Evolutionary conservation across 2,329 filamentous ascomycete species (phyloP), one percentile per base, ranked within the genome.

Genomic region (Colletotrichum theobromicola): DNA sequence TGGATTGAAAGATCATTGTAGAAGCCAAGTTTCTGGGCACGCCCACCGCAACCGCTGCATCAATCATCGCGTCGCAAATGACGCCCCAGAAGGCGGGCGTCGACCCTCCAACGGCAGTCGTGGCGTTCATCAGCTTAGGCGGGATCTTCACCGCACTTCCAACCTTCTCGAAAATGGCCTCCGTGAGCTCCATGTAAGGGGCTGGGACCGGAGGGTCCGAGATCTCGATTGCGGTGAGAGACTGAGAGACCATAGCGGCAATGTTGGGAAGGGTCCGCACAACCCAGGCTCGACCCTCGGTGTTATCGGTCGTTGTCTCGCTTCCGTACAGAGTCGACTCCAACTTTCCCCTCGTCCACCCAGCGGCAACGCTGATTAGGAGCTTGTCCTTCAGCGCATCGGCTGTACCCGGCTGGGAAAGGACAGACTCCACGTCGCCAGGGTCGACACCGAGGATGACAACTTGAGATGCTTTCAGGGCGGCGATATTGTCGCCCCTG

Each of bases 21-120:
- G 90, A 88, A 0, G 90, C 90, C 76, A 89, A 85, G 4, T 87
- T 87, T 13, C 90, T 80, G 0, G 90, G 90, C 18, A 93, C 79
- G 0, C 91, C 91, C 82, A 91, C 90, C 0, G 90, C 90, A 1
- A 92, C 90, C 0, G 88, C 89, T 0, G 90, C 90, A 73, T 92
- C 90, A 4, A 90, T 88, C 68, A 92, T 83, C 0, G 89, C 89
- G 76, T 93, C 91, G 15, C 89, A 84, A 7, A 92, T 85, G 10
- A 92, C 82, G 0, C 90, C 89, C 73, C 88, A 90, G 81, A 92
- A 92, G 0, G 90, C 90, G 0, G 90, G 90, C 0, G 90, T 90
- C 4, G 89, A 91, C 0, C 90, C 90, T 74, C 88, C 91, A 2
- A 92, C 85, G 0, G 90, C 90, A 0, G 90, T 92, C n/a, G 84